Conservation (phyloP, 1,284 basidiomycete genomes). For the Ceratobasidium sp. region DNA sequence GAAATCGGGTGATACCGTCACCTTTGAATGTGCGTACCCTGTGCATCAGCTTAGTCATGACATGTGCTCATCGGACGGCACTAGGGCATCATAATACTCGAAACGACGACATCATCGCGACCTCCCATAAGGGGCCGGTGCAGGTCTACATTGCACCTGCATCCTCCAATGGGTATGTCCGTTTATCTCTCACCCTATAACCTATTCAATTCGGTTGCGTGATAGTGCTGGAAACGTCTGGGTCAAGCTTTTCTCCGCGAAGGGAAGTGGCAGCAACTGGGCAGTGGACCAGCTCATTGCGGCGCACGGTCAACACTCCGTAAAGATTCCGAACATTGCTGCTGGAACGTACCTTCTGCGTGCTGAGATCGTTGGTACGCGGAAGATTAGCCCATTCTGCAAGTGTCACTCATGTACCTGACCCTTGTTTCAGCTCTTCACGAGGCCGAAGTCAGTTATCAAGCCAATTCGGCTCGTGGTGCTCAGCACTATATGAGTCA, state of each 20-base stretch:
- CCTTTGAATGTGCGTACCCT: conserved; percentile 31
- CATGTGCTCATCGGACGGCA: neutral
- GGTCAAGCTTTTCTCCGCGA: conserved; percentile 33
- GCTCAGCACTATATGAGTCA: conserved; percentile 35
- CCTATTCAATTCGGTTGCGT: neutral
- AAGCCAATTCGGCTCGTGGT: conserved; percentile 18
- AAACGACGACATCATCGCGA: conserved; percentile 36
- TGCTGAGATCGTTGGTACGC: conserved; percentile 38
- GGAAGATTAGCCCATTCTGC: neutral
- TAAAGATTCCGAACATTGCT: conserved; percentile 39
- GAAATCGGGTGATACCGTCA: conserved; percentile 27
- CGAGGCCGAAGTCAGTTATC: conserved; percentile 13
- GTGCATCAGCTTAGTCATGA: neutral
- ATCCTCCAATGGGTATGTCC: conserved; percentile 33
- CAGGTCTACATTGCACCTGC: conserved; percentile 37
- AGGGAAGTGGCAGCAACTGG: conserved; percentile 27
- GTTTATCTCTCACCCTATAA: neutral
- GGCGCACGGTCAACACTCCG: conserved; percentile 38
- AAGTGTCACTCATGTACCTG: too few species aligned
- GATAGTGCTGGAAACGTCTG: conserved; percentile 35
- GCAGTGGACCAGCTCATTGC: conserved; percentile 38
- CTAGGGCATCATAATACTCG: conserved; percentile 9
- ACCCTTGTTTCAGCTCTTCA: conserved; percentile 1
- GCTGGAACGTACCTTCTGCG: conserved; percentile 38
- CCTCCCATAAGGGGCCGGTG: conserved; percentile 34